phyloP scores from a whole-genome alignment of 202 grass and related monocot species.

The Hordeum pubiflorum region DNA sequence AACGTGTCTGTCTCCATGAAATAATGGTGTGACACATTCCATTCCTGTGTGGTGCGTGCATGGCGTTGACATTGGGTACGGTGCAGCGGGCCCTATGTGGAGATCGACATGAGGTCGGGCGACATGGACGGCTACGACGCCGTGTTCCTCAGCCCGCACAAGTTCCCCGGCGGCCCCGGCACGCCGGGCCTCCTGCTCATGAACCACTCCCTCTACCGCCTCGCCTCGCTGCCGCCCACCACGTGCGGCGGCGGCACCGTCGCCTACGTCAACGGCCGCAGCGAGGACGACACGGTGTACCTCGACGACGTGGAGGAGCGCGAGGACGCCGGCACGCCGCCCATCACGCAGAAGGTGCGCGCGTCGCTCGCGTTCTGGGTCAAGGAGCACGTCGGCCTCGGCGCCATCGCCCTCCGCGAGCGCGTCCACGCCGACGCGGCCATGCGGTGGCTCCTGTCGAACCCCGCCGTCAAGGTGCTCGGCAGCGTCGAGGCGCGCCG shows the following conservation, averaged over 20 bases:
- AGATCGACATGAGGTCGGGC: constrained; percentile 71
- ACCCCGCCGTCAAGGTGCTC: constrained; percentile 42
- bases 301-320: constrained; percentile 49
- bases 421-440: constrained; percentile 34
- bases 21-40: neutral
- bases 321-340: constrained; percentile 71
- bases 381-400: constrained; percentile 53
- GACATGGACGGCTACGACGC: constrained; percentile 77
- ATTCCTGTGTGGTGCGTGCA: neutral
- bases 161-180: constrained; percentile 73
- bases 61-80: neutral
- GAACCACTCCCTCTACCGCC: constrained; percentile 53
- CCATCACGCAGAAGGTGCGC: constrained; percentile 61
- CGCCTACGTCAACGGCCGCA: constrained; percentile 50
- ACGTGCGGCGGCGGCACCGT: constrained; percentile 69
- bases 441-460: constrained; percentile 22
- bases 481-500: constrained; percentile 33
- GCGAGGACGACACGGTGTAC: constrained; percentile 67
- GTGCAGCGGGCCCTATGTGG: constrained; percentile 63
- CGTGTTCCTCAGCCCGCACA: constrained; percentile 79
- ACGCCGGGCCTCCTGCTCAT: constrained; percentile 69
- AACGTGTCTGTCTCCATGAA: neutral
- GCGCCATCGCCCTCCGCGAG: constrained; percentile 30
- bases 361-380: constrained; percentile 72
- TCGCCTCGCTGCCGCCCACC: constrained; percentile 43